Base-by-base conservation (phyloP, 2,329 filamentous ascomycete genomes). In the Gaeumannomyces tritici region DNA sequence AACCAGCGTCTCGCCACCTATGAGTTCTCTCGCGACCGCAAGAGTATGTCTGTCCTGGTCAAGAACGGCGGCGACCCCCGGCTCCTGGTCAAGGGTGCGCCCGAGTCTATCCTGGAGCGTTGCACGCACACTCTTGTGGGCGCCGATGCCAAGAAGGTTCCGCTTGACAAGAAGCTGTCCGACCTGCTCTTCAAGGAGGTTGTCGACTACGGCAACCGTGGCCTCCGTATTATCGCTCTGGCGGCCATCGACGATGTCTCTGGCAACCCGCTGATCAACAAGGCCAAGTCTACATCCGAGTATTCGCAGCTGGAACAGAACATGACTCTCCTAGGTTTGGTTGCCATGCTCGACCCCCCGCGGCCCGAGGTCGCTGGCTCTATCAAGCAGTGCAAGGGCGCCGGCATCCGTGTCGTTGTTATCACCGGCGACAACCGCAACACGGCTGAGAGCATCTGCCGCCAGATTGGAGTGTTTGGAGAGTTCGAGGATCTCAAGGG, bases 341-440 rank as follows among this genome's bases (percentile, higher is more conserved):
- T 96, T 68, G 92, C 89, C 69, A 99, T 99, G 95, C 83, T 97
- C 72, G 95, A 99, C 73, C 95, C 95, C 69, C 95, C 95, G 70
- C 91, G 95, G 51, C 90, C 91, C 59, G 95, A 99, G 77, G 95
- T 98, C 13, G 84, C 89, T 61, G 83, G 79, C 60, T 95, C 95
- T 59, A 96, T 99, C 69, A 82, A 82, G 71, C 90, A 96, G 75
- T 99, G 95, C 77, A 90, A 89, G 75, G 87, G 91, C 65, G 95
- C 95, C 68, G 95, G 95, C 68, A 98, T 99, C 70, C 89, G 95
- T 65, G 91, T 99, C 60, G 91, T 99, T 68, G 95, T 99, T 67
- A 97, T 99, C 75, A 99, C 95, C 62, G 95, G 95, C 71, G 95
- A 99, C 77, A 99, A 96, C 79, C 92, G 89, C 73, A 96, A 96